A percentile compares a stretch with the other conserved stretches of the same genome.
Conservation (phyloP, 495 filamentous ascomycete species). For the Penicillium desertorum region DNA sequence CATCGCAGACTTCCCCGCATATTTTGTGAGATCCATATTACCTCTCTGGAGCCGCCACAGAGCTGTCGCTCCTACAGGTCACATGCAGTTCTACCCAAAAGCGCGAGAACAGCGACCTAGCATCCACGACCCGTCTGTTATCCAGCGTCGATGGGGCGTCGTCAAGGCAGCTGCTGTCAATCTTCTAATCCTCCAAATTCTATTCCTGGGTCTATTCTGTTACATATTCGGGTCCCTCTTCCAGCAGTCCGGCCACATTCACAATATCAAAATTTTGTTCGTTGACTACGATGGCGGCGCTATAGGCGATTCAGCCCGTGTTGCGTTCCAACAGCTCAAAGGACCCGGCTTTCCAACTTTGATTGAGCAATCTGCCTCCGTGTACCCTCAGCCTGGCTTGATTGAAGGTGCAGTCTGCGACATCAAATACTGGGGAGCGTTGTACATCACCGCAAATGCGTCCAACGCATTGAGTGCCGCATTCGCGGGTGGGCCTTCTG, state of each 20-base stretch:
- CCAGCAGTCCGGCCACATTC: conserved; percentile 36
- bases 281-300: conserved; percentile 54
- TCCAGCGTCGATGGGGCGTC: conserved; percentile 21
- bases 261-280: conserved; percentile 46
- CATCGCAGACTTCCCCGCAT: background rate
- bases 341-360: conserved; percentile 42
- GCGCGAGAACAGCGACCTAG: conserved; percentile 24
- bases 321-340: conserved; percentile 42
- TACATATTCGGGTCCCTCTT: conserved; percentile 51
- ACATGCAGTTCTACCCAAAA: conserved; percentile 27
- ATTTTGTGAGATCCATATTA: background rate
- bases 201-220: conserved; percentile 48
- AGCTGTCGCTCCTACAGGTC: background rate
- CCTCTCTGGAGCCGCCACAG: background rate
- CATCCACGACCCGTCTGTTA: conserved; percentile 26
- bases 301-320: conserved; percentile 42
- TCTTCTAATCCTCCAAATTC: conserved; percentile 27
- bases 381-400: conserved; percentile 26
- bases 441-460: conserved; percentile 41
- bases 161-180: conserved; percentile 23
- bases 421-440: conserved; percentile 47
- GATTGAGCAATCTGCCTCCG: conserved; percentile 26
- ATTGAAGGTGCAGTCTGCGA: conserved; percentile 42
- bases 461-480: conserved; percentile 38
- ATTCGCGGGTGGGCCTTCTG: conserved; percentile 29